Percentiles rank a stretch among this genome's conserved stretches.
Conservation (phyloP, 208 protist species). For the Wallacemonas sp. region DNA sequence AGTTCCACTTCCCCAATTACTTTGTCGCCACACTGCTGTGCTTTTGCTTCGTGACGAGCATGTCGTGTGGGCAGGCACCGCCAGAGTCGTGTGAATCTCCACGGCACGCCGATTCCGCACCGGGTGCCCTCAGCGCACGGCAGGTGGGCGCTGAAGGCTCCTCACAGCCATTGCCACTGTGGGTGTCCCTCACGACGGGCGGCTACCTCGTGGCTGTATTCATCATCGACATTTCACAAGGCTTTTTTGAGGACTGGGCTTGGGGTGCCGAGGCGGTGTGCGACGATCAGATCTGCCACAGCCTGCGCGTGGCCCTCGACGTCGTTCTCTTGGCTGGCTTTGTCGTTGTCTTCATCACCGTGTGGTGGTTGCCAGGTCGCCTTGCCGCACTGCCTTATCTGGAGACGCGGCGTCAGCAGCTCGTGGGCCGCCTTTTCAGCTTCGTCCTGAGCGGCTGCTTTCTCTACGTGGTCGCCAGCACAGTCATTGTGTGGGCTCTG, state of each 20-base stretch:
- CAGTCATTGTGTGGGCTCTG: constrained; percentile 33
- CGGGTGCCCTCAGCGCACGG: background rate
- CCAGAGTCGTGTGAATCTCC: background rate
- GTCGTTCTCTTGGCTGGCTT: constrained; percentile 49
- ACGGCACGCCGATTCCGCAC: background rate
- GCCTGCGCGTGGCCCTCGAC: constrained; percentile 23
- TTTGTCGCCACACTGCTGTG: constrained; percentile 59
- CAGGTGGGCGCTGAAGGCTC: background rate
- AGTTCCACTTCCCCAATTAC: constrained; percentile 75
- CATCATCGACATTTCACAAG: constrained; percentile 30
- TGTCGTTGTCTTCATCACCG: constrained; percentile 35
- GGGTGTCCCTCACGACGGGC: constrained; percentile 23
- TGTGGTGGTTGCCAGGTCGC: constrained; percentile 58
- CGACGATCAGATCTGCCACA: constrained; percentile 22
- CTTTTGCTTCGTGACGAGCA: constrained; percentile 22
- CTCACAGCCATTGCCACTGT: constrained; percentile 23
- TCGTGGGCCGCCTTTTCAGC: constrained; percentile 78
- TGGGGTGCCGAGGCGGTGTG: constrained; percentile 33
- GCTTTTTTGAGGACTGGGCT: constrained; percentile 26
- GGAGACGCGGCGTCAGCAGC: constrained; percentile 71
- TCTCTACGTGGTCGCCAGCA: constrained; percentile 57
- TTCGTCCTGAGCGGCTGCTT: constrained; percentile 69
- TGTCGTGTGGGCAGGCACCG: background rate
- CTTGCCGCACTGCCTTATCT: constrained; percentile 65
- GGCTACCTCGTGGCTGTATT: constrained; percentile 30